Percentiles rank a stretch among this genome's conserved stretches.
These are phyloP conservation scores for Sporothrix dimorphospora DNA, from an alignment of 2,329 filamentous ascomycete species.

Conservation along the genomic window DNA sequence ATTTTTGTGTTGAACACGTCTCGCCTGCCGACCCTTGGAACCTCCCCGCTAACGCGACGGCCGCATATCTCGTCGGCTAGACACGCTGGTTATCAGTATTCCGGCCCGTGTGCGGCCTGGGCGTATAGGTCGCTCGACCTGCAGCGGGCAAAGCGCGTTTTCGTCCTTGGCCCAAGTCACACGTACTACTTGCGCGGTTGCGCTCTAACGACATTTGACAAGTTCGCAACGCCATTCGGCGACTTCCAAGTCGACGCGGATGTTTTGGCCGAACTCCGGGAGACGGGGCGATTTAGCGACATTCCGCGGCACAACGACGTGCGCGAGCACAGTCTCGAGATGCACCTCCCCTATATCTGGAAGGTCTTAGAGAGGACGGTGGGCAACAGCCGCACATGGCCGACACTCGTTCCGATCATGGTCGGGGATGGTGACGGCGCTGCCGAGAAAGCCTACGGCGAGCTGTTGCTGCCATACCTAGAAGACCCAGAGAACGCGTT, in stretches of 20 bases:
- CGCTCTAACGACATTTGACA: constrained; percentile 72
- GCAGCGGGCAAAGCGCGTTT: constrained; percentile 79
- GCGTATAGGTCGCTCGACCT: constrained; percentile 90
- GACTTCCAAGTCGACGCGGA: constrained; percentile 66
- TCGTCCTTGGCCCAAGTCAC: constrained; percentile 91
- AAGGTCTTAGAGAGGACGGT: constrained; percentile 66
- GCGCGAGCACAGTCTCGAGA: constrained; percentile 90
- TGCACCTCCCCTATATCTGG: constrained; percentile 94
- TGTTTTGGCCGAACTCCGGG: constrained; percentile 54
- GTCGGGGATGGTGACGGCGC: constrained; percentile 71
- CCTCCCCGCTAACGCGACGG: not conserved
- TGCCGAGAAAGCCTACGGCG: constrained; percentile 70
- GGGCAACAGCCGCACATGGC: constrained; percentile 54
- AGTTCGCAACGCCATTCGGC: constrained; percentile 76
- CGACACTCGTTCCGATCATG: constrained; percentile 81
- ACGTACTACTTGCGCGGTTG: constrained; percentile 78
- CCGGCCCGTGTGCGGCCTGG: constrained; percentile 88
- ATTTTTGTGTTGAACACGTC: constrained; percentile 28
- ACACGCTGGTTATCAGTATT: constrained; percentile 92
- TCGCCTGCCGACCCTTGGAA: not conserved
- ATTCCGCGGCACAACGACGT: constrained; percentile 73
- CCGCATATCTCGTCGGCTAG: constrained; percentile 48
- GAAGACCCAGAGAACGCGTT: constrained; percentile 76
- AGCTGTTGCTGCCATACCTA: constrained; percentile 76
- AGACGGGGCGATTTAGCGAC: constrained; percentile 59